Evolutionary conservation across 306 rosid species (phyloP).

Genomic region (Cucumis cinereus): DNA sequence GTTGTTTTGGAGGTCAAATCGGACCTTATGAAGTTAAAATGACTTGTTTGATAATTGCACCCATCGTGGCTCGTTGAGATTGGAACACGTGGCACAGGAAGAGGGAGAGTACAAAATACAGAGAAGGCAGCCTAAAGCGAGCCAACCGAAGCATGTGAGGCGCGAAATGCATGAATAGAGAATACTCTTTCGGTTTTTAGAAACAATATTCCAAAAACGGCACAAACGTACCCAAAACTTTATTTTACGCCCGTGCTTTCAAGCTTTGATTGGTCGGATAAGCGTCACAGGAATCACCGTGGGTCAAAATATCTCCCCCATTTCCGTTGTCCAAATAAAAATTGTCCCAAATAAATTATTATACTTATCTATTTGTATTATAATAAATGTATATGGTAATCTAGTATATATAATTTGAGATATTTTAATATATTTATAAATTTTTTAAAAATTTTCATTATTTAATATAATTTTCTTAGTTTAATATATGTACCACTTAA

Average conservation of each 20-base stretch:
- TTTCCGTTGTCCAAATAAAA: too few species aligned
- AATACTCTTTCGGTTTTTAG: neutral
- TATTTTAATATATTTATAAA: too few species aligned
- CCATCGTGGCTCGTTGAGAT: neutral
- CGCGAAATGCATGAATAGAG: neutral
- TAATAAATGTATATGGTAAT: too few species aligned
- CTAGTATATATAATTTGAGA: too few species aligned
- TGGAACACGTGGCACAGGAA: neutral
- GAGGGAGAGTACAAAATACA: neutral
- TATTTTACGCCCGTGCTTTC: neutral
- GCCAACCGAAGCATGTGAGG: slow-evolving; percentile 8
- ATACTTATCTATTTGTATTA: too few species aligned
- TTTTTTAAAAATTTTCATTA: too few species aligned
- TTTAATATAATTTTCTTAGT: too few species aligned
- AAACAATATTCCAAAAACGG: neutral
- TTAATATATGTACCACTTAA: too few species aligned
- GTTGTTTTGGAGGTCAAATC: neutral
- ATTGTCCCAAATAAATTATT: too few species aligned
- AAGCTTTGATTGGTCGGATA: too few species aligned
- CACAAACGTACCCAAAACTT: neutral
- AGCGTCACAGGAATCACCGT: too few species aligned
- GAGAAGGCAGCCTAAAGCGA: neutral
- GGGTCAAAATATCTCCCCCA: too few species aligned
- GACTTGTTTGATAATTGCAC: neutral
- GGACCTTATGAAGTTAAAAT: neutral